These are phyloP conservation scores for Pisolithus marmoratus DNA, from an alignment of 768 basidiomycete species.

Conservation along the genomic window DNA sequence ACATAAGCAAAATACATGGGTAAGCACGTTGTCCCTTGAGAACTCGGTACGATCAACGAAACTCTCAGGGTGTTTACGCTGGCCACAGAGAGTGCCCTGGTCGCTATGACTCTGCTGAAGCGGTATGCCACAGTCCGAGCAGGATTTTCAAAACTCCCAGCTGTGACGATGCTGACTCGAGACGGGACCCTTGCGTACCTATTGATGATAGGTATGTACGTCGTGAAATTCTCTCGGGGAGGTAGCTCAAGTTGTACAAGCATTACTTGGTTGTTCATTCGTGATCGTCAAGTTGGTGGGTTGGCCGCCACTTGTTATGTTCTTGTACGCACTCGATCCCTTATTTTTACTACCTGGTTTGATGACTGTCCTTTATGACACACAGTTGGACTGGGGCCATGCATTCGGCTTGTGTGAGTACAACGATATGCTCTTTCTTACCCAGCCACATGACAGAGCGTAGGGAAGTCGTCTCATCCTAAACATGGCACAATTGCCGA, in stretches of 20 bases:
- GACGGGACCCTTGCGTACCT: constrained; percentile 44
- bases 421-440: neutral
- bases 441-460: neutral
- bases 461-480: constrained; percentile 5
- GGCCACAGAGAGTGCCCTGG: constrained; percentile 34
- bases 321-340: neutral
- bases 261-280: neutral
- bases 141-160: constrained; percentile 36
- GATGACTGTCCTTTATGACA: neutral
- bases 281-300: neutral
- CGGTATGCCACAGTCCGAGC: constrained; percentile 31
- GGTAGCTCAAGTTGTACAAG: neutral
- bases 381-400: neutral
- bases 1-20: neutral
- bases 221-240: neutral
- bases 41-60: neutral
- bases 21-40: neutral
- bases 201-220: constrained; percentile 31
- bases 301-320: neutral
- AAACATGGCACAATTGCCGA: constrained; percentile 2
- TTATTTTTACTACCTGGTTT: neutral
- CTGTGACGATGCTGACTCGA: constrained; percentile 34
- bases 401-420: constrained; percentile 1
- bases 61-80: constrained; percentile 3
- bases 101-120: constrained; percentile 31